Evolutionary conservation across 345 rosid genomes (phyloP).

Genomic region (Clarkia xantiana): DNA sequence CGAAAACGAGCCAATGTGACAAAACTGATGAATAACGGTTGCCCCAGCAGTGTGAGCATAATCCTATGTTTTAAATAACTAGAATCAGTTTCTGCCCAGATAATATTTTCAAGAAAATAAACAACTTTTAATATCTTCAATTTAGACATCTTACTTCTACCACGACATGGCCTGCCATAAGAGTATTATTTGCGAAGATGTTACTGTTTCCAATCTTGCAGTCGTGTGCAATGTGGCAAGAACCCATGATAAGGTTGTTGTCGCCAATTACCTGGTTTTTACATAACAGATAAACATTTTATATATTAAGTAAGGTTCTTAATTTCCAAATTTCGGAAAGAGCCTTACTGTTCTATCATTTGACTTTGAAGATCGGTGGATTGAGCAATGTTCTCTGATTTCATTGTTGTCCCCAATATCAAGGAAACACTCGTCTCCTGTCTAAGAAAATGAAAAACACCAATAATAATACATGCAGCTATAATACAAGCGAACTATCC

Average conservation of each 20-base stretch:
- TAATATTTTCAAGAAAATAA: conserved; percentile 9
- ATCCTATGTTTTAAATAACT: conserved; percentile 38
- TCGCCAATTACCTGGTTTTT: conserved; percentile 59
- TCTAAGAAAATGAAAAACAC: conserved; percentile 15
- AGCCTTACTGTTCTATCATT: conserved; percentile 50
- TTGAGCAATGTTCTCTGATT: conserved; percentile 69
- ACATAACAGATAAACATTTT: neutral
- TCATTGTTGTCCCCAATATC: conserved; percentile 72
- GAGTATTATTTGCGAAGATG: conserved; percentile 78
- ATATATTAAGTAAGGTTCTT: neutral
- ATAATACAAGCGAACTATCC: neutral
- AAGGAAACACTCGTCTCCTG: conserved; percentile 73
- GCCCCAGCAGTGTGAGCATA: conserved; percentile 76
- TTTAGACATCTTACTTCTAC: conserved; percentile 50
- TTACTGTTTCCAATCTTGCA: conserved; percentile 75
- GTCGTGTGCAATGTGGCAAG: conserved; percentile 95
- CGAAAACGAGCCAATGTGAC: conserved; percentile 62
- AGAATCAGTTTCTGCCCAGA: conserved; percentile 6
- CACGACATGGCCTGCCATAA: conserved; percentile 84
- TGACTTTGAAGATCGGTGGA: conserved; percentile 79
- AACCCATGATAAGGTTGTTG: conserved; percentile 89
- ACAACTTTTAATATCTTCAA: neutral
- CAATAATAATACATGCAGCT: neutral
- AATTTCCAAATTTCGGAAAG: neutral
- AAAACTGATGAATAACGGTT: conserved; percentile 75